Evolutionary conservation across 208 protist species (phyloP), one percentile per base, ranked within the genome.

Genomic region (Wallacemonas sp.): DNA sequence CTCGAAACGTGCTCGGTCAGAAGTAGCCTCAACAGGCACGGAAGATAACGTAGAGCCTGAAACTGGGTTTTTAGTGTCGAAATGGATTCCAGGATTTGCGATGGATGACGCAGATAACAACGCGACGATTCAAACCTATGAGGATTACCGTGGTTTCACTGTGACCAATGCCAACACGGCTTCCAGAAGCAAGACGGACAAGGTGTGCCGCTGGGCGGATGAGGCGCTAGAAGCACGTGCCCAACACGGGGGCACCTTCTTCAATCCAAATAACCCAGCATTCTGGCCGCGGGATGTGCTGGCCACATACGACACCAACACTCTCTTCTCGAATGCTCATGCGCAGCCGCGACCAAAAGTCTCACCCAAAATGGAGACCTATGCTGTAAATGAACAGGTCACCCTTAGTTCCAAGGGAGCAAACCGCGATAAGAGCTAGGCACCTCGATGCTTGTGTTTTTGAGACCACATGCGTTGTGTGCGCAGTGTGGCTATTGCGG

Each of bases 181-280:
- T 46, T 82, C 80, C 5, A 70, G 62, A 36, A 62, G 22, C 31
- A 94, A 90, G 60, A 66, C 75, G 30, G 81, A 94, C 59, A 60
- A 51, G 17, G 21, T 94, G 39, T 94, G 88, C 61, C 70, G 68
- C 1, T 94, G 84, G 84, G 59, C 68, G 27, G 88, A 94, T 46
- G 51, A 30, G 15, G 85, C 76, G 0, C 65, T 94, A 22, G 77
- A 82, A 2, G 63, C 64, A 5, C 63, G 70, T 9, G 62, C 62
- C 14, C 49, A 75, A 9, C 75, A 86, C 39, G 82, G 86, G 27
- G 77, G 74, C 17, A 69, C 71, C 28, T 84, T 83, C 46, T 82
- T 84, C 42, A 77, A 89, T 46, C 80, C 82, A 6, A 62, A 88
- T 46, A 80, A 83, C 47, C 72, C 74, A 1, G 47, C 39, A 1